Base-by-base conservation (phyloP, 1,284 basidiomycete species). In the Neotropicomus parvogracilis region DNA sequence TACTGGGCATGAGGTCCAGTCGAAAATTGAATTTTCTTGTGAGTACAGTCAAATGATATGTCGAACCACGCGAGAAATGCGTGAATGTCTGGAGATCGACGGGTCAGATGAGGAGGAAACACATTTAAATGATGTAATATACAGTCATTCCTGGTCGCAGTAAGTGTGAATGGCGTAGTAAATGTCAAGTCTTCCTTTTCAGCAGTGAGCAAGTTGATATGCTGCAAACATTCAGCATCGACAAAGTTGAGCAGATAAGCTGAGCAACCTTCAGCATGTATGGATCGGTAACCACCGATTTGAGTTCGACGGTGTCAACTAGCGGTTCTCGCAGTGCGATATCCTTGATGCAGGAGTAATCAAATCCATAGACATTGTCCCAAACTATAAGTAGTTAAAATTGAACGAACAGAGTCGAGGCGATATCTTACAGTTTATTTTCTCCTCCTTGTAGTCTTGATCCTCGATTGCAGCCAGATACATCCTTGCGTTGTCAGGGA, bases 41-140 rank as follows among this genome's bases (percentile, higher is more conserved):
- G 97, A 54, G 93, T 95, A 66, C 91, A 94, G 50, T 91, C 87
- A 72, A 99, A 99, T 40, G 84, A 80, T 62, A 97, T 90, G 70
- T 99, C 97, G 71, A 99, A 99, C 97, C 97, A 99, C 32, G 94
- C 95, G 46, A 99, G 83, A 83, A 98, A 97, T n/a, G 97, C 97
- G 65, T 99, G 97, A 16, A 95, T 79, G 67, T 93, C 93, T 95
- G 36, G 57, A 38, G 50, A 37, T 20, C 35, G 44, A 20, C n/a
- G 10, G 14, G 17, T 42, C 47, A 53, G 24, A 42, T 33, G 9
- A 11, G 14, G 34, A 24, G 24, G 17, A 48, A 26, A 51, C 8
- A 37, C 17, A 36, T 34, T 28, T 26, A 40, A 37, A 40, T 29
- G 16, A 49, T 39, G 26, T 35, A 3, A 75, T 85, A 57, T 60